These are phyloP conservation scores for Uronychia setigera DNA, from an alignment of 73 alveolate species.

Conservation along the genomic window DNA sequence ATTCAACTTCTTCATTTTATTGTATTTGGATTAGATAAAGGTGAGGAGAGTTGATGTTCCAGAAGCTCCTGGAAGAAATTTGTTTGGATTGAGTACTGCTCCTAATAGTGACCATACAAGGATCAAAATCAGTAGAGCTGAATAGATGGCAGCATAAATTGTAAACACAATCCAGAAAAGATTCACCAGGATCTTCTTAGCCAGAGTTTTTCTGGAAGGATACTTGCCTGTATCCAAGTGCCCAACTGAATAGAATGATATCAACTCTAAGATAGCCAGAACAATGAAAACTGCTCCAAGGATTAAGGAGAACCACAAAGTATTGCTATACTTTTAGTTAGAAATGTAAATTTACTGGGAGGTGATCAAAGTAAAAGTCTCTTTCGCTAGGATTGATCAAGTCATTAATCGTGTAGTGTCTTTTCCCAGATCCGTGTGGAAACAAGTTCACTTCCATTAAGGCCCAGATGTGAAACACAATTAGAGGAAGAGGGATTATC, in stretches of 20 bases:
- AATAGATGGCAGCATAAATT: conserved; percentile 4
- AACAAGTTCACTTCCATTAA: neutral
- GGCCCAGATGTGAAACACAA: neutral
- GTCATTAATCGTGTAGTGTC: neutral
- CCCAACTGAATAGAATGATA: conserved; percentile 18
- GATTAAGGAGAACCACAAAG: neutral
- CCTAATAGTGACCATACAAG: conserved; percentile 35
- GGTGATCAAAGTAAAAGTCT: neutral
- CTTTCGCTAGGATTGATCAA: neutral
- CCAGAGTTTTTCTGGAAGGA: neutral
- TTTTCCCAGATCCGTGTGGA: neutral
- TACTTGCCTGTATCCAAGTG: conserved; percentile 22
- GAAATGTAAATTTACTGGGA: neutral
- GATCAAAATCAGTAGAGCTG: neutral
- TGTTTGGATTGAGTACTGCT: conserved; percentile 29
- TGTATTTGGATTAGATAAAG: neutral
- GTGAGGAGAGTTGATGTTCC: neutral
- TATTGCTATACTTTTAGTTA: too few species aligned
- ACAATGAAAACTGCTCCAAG: neutral
- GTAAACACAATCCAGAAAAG: conserved; percentile 1
- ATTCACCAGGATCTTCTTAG: neutral
- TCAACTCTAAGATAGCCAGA: conserved; percentile 15
- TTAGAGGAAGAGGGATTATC: neutral
- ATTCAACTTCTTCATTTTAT: neutral
- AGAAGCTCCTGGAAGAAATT: conserved; percentile 24